Evolutionary conservation across 768 basidiomycete genomes (phyloP).

Genomic region (Guyanaporus albipodus): DNA sequence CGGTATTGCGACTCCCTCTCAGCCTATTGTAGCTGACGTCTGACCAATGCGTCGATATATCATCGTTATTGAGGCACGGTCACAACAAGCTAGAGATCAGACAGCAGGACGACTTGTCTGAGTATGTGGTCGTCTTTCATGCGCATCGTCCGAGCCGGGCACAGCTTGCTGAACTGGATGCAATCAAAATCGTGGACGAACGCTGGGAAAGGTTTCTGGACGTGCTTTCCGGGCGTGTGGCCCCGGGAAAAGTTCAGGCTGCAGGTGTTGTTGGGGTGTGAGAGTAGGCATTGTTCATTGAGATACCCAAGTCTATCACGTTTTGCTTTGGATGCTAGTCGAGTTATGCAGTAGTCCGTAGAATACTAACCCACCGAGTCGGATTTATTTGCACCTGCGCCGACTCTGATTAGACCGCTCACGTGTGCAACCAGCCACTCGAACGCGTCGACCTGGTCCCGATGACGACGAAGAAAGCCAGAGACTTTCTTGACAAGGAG

Average conservation of each 20-base stretch:
- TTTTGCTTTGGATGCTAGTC: too few relatives aligned
- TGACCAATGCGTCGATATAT: slow-evolving; percentile 50
- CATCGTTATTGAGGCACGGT: slow-evolving; percentile 40
- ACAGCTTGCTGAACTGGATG: slow-evolving; percentile 36
- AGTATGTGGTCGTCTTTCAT: slow-evolving; percentile 44
- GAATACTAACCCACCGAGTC: too few relatives aligned
- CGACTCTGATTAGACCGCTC: too few relatives aligned
- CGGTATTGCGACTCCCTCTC: background rate
- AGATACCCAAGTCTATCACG: too few relatives aligned
- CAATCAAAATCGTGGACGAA: slow-evolving; percentile 10
- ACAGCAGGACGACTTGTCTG: slow-evolving; percentile 42
- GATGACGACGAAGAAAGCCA: slow-evolving; percentile 30
- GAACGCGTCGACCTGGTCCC: slow-evolving; percentile 11
- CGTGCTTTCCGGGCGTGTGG: slow-evolving; percentile 10
- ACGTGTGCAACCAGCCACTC: too few relatives aligned
- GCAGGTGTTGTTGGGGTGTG: background rate
- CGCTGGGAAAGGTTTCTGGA: slow-evolving; percentile 20
- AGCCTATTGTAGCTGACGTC: slow-evolving; percentile 37
- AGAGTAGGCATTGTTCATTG: too few relatives aligned
- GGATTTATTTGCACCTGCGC: too few relatives aligned
- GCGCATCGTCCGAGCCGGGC: slow-evolving; percentile 46
- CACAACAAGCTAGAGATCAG: slow-evolving; percentile 41
- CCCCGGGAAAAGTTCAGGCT: background rate
- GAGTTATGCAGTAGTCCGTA: too few relatives aligned
- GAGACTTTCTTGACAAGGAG: slow-evolving; percentile 45